Percentiles rank a stretch among this genome's conserved stretches.
Evolutionary conservation across 331 rosid genomes (phyloP).

Genomic region (Saraca asoca): DNA sequence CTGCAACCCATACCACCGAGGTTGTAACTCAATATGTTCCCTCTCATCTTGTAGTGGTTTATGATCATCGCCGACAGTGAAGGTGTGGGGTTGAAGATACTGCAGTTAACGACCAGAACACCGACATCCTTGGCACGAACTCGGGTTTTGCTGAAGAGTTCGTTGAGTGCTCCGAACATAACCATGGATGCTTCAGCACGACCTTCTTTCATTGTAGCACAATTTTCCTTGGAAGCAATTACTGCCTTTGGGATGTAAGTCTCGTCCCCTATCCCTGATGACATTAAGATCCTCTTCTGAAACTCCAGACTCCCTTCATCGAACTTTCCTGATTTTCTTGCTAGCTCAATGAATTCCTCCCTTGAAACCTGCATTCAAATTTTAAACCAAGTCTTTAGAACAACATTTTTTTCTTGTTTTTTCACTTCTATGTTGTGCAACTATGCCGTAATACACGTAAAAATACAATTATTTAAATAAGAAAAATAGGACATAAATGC

Average conservation of each 20-base stretch:
- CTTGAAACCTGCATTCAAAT: conserved; percentile 56
- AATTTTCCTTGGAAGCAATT: conserved; percentile 51
- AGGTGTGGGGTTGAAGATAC: conserved; percentile 96
- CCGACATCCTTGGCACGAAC: conserved; percentile 87
- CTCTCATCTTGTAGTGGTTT: conserved; percentile 97
- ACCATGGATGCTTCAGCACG: conserved; percentile 81
- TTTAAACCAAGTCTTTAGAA: too few species aligned
- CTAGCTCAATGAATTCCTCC: conserved; percentile 69
- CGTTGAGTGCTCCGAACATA: conserved; percentile 92
- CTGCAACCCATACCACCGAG: conserved; percentile 99
- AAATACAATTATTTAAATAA: too few species aligned
- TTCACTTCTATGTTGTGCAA: too few species aligned
- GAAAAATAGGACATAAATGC: too few species aligned
- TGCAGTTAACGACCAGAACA: conserved; percentile 82
- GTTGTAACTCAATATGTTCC: conserved; percentile 85
- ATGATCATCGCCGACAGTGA: conserved; percentile 95
- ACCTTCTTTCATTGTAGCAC: conserved; percentile 91
- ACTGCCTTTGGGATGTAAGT: conserved; percentile 77
- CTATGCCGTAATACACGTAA: too few species aligned
- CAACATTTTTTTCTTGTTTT: too few species aligned
- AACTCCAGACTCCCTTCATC: conserved; percentile 69
- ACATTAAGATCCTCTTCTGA: conserved; percentile 62
- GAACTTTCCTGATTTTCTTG: conserved; percentile 78
- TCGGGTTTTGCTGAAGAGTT: conserved; percentile 78
- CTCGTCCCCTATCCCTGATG: conserved; percentile 91